Evolutionary conservation across 352 stramenopile species (phyloP), one percentile per base, ranked within the genome.

Genomic region (Pythium dissotocum): DNA sequence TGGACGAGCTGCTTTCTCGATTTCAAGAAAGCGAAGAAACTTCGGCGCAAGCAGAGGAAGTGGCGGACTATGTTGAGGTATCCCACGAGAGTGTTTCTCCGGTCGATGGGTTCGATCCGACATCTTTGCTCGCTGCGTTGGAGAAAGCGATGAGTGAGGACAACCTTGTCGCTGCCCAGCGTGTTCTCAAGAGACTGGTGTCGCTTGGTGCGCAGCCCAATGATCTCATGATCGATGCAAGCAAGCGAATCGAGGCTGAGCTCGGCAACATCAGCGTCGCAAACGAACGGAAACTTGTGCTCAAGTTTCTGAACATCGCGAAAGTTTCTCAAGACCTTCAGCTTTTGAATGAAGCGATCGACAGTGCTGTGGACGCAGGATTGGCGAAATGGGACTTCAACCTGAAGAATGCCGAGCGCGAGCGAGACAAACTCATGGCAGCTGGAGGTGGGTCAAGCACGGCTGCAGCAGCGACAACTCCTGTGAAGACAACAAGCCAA

Each of bases 371-470:
- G 14, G 73, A 73, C 24, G 81, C 73, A 49, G 85, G 85, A n/a
- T 67, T 93, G 36, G 85, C 85, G 0, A 90, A 90, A 53, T 93
- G 85, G 85, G 82, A 93, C 67, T 90, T 93, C 33, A 93, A 93
- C 61, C 52, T 93, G 3, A 93, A 93, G 56, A 93, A 91, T 49
- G 85, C 85, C 9, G 79, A 90, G 67, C 63, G 78, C 32, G 82
- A 93, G 55, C 76, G 79, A 10, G 85, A 93, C 24, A 88, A 89
- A 46, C 59, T 93, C 12, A 55, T 82, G 16, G 73, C 73, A 6
- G 67, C 52, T 26, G 65, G 32, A 10, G 28, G 26, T 70, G 33
- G 28, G 6, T 7, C 5, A 36, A 76, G 13, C 36, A 1, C 14
- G 8, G 56, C 38, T 52, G 40, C 36, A 40, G 28, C 26, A n/a